A percentile compares a stretch with the other conserved stretches of the same genome.
Conservation (phyloP, 495 filamentous ascomycete species). For the Podospora pseudocomata region DNA sequence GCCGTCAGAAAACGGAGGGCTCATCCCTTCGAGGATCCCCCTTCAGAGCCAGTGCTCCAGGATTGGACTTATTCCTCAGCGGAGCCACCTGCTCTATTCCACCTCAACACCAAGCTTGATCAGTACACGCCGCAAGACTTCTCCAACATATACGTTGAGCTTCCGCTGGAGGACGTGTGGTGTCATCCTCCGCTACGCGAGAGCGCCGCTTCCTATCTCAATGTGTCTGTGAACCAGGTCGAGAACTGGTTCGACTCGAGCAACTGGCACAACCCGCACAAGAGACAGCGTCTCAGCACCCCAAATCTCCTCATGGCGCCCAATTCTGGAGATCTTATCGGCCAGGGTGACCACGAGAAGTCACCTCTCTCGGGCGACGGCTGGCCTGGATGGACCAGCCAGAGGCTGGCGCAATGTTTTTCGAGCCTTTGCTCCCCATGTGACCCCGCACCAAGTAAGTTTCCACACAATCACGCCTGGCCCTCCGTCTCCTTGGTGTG, state of each 20-base stretch:
- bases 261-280: neutral
- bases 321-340: conserved; percentile 19
- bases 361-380: conserved; percentile 13
- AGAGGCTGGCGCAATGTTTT: conserved; percentile 17
- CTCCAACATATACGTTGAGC: neutral
- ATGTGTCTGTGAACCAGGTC: conserved; percentile 16
- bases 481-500: neutral
- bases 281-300: conserved; percentile 34
- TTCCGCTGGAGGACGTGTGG: neutral
- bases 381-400: neutral
- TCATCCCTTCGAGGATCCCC: conserved; percentile 40
- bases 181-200: neutral
- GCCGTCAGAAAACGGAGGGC: conserved; percentile 49
- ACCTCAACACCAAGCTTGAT: neutral
- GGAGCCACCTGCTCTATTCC: too few species aligned
- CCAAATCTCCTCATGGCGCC: conserved; percentile 28
- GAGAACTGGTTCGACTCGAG: neutral
- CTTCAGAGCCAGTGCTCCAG: conserved; percentile 39
- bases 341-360: conserved; percentile 38
- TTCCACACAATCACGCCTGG: neutral
- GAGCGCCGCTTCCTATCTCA: neutral
- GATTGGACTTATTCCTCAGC: conserved; percentile 16
- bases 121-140: neutral
- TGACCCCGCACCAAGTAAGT: conserved; percentile 34
- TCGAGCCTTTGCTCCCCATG: conserved; percentile 39